Evolutionary conservation across 176 grass and related monocot genomes (phyloP).

Genomic region (Chrysopogon serrulatus): DNA sequence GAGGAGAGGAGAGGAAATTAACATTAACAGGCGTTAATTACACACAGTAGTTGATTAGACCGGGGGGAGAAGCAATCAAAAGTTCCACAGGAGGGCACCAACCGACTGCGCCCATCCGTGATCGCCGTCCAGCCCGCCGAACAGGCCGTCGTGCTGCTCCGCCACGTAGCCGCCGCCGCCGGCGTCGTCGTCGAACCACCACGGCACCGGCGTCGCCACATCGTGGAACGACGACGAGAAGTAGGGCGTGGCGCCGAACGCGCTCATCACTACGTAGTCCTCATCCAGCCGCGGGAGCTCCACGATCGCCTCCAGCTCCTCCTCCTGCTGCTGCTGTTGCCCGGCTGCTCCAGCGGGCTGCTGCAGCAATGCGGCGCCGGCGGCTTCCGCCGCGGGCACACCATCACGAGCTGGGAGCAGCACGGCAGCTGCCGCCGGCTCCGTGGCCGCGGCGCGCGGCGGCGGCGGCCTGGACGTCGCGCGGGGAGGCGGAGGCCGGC

Average conservation of each 20-base stretch:
- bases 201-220: neutral
- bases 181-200: constrained; percentile 8
- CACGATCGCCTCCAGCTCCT: constrained; percentile 24
- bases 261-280: neutral
- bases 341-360: neutral
- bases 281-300: constrained; percentile 30
- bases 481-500: constrained; percentile 43
- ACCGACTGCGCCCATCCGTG: constrained; percentile 40
- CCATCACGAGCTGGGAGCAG: neutral
- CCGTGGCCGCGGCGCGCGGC: constrained; percentile 63
- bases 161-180: neutral
- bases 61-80: no score
- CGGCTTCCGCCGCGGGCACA: neutral
- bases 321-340: neutral
- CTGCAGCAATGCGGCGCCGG: neutral
- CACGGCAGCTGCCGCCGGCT: neutral
- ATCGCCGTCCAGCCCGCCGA: constrained; percentile 29
- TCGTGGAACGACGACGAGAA: neutral
- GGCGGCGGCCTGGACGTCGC: constrained; percentile 74
- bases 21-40: constrained; percentile 19
- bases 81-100: constrained; percentile 47
- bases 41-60: neutral
- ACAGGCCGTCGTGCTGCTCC: neutral
- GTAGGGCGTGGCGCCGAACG: neutral
- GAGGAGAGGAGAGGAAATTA: neutral